Evolutionary conservation across 1,284 basidiomycete genomes (phyloP), one percentile per base, ranked within the genome.

Genomic region (Ceratobasidium sp.): DNA sequence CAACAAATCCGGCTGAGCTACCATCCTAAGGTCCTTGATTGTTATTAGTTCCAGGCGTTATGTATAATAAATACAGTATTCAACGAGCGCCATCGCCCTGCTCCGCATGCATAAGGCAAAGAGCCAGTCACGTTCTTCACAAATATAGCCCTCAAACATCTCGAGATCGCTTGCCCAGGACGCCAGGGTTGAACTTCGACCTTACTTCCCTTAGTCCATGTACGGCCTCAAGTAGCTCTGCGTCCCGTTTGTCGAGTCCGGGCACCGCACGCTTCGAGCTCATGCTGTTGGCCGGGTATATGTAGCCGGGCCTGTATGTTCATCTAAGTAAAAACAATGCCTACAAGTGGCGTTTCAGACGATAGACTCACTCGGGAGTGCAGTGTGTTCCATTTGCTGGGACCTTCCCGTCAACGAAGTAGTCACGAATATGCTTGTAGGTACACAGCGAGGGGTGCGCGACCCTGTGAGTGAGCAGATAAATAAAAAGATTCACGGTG

Each of bases 371-470:
- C 71, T 75, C 71, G 13, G 71, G 58, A 15, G 56, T 64, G 77
- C 82, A 83, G 28, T 61, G 71, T 15, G 81, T 80, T 40, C 78
- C 78, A 23, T 75, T 63, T 39, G 66, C 60, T 10, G 82, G 82
- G 2, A 83, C 77, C 20, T 23, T 42, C 20, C 82, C 82, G 44
- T 82, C 66, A 42, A 82, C 26, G 69, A 83, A 81, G 72, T 83
- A 82, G 39, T 71, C 39, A 13, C 79, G 79, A 1, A 80, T 77
- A 2, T 63, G 28, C 64, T 80, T 81, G 5, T 78, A 78, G 9
- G 81, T 81, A 56, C 82, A 83, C 23, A 82, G 68, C 0, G 80
- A 81, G 3, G 82, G 82, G 20, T 83, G 82, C 1, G 82, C 80
- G 51, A 72, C 28, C 1, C 71, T 75, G 23, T 72, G 23, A 7